Evolutionary conservation across 2,329 filamentous ascomycete species (phyloP).

Genomic region (Anthostomella pinea): DNA sequence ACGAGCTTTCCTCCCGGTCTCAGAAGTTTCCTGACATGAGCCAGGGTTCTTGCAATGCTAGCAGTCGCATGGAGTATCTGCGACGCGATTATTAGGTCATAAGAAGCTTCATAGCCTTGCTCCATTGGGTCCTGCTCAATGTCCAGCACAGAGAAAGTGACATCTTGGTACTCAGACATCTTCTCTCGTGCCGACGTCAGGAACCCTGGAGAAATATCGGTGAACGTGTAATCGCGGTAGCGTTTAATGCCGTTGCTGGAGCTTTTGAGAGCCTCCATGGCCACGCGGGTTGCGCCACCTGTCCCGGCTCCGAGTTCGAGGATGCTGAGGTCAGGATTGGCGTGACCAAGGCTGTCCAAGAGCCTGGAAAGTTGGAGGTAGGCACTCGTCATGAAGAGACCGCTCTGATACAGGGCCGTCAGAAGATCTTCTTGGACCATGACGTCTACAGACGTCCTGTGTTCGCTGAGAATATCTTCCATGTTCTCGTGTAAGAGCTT

Average conservation of each 20-base stretch:
- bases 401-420: constrained; percentile 15
- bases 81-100: constrained; percentile 16
- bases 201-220: constrained; percentile 13
- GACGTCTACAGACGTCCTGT: constrained; percentile 13
- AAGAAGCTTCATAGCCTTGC: constrained; percentile 5
- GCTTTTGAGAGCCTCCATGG: constrained; percentile 2
- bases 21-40: constrained; percentile 25
- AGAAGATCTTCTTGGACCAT: constrained; percentile 16
- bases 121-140: constrained; percentile 8
- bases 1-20: constrained; percentile 28
- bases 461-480: constrained; percentile 18
- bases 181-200: constrained; percentile 5
- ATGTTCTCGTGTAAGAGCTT: constrained; percentile 13
- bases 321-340: constrained; percentile 6
- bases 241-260: constrained; percentile 10
- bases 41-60: constrained; percentile 22
- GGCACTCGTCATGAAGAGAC: constrained; percentile 12
- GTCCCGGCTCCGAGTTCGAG: constrained; percentile 9
- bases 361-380: constrained; percentile 16
- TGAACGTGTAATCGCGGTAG: constrained; percentile 15
- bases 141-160: constrained; percentile 11
- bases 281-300: constrained; percentile 4
- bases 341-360: constrained; percentile 11
- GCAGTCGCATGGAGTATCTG: constrained; percentile 13
- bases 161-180: constrained; percentile 8